These are phyloP conservation scores for Camelina hispida DNA, from an alignment of 345 rosid genomes.

Conservation along the genomic window DNA sequence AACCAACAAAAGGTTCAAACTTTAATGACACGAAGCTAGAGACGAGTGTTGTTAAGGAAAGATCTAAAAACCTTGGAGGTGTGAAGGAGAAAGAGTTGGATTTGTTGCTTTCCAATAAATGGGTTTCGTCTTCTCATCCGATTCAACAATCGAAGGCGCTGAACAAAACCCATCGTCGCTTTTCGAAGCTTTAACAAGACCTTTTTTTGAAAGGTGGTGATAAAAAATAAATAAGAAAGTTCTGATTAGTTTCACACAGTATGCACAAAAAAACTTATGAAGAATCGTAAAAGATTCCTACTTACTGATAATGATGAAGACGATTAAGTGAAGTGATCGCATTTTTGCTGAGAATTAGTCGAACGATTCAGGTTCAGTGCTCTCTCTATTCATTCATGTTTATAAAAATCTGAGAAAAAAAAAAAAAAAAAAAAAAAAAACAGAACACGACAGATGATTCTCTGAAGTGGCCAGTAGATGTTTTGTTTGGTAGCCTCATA, in stretches of 20 bases:
- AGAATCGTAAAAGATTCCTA: background rate
- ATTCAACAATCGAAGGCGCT: slow-evolving; percentile 54
- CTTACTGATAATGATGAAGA: slow-evolving; percentile 38
- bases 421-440: too few relatives aligned
- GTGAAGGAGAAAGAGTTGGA: slow-evolving; percentile 91
- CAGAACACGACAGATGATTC: slow-evolving; percentile 40
- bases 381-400: slow-evolving; percentile 2
- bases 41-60: background rate
- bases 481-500: slow-evolving; percentile 31
- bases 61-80: slow-evolving; percentile 66
- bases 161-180: slow-evolving; percentile 76
- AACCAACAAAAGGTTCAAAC: slow-evolving; percentile 4
- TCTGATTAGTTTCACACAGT: slow-evolving; percentile 16
- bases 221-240: background rate
- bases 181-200: slow-evolving; percentile 45
- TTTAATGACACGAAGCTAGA: slow-evolving; percentile 21
- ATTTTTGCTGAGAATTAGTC: slow-evolving; percentile 30
- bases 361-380: slow-evolving; percentile 31
- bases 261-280: background rate
- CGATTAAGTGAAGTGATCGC: slow-evolving; percentile 35
- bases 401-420: background rate
- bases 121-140: slow-evolving; percentile 51
- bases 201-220: slow-evolving; percentile 44
- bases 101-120: slow-evolving; percentile 82
- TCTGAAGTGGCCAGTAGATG: slow-evolving; percentile 34